Evolutionary conservation across 2,329 filamentous ascomycete genomes (phyloP), one percentile per base, ranked within the genome.

Genomic region (Xenoacremonium recifei): DNA sequence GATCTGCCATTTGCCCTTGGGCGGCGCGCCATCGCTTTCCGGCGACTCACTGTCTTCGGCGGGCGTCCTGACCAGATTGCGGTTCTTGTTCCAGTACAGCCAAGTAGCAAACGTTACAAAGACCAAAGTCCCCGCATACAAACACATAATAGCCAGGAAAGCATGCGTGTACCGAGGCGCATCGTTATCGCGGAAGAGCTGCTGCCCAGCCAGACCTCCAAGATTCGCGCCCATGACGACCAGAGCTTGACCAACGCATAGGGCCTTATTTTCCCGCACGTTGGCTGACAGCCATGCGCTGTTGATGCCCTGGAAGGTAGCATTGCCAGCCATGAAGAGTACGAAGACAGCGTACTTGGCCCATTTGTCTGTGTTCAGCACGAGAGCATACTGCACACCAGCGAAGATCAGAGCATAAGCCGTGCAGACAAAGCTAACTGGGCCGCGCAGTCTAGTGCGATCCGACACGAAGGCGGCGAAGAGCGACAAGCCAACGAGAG

Each of bases 271-370:
- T 20, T 48, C 42, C 10, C 29, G 23, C 21, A 38, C 40, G 19
- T 45, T 45, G 10, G 39, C 23, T 9, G 35, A 35, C n/a, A 45
- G 35, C 39, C 42, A 48, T 4, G 46, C 46, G 11, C 38, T 34
- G 25, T 40, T 45, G 27, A 45, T 42, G 15, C 42, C 39, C 19
- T 48, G 42, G 5, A 39, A 31, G 13, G 39, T 32, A 0, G 39
- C 42, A n/a, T 40, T 45, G 13, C 42, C 42, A 21, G 39, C 41
- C 27, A 19, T 36, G 27, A 37, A 45, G 11, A 39, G 20, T 6
- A 27, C 42, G 6, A 29, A 11, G 9, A 43, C 38, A 7, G 40
- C 40, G 18, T 43, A 43, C 13, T 43, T 43, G 16, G 38, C 27
- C 40, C 40, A 43, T 7, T 23, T 30, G 9, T 43, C 40, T 5